Evolutionary conservation across 148 eudicot species (phyloP).

Genomic region (Vaccinium macrocarpon): DNA sequence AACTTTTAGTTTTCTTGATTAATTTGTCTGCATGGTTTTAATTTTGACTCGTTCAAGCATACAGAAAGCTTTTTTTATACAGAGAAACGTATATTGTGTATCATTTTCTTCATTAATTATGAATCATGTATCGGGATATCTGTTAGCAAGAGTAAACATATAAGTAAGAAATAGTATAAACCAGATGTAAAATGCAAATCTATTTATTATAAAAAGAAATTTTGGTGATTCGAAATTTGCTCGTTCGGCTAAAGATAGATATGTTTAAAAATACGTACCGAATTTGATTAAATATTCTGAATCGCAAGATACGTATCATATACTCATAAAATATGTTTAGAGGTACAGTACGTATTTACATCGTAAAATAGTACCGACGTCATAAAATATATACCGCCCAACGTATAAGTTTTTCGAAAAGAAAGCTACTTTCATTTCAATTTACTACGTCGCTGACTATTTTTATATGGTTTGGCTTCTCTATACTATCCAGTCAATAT

Average conservation of each 20-base stretch:
- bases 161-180: background rate
- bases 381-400: background rate
- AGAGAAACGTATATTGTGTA: background rate
- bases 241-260: background rate
- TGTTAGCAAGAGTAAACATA: no score
- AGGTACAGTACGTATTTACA: background rate
- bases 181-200: background rate
- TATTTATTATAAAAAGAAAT: no score
- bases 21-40: no score
- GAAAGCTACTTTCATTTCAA: background rate
- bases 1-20: no score
- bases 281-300: background rate
- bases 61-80: background rate
- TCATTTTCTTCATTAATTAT: background rate
- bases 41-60: background rate
- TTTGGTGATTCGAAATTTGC: background rate
- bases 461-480: background rate
- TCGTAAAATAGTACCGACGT: no score
- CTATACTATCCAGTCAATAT: background rate
- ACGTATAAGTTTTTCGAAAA: background rate
- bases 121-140: background rate
- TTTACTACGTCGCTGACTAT: background rate
- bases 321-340: background rate
- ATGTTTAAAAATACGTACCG: no score
- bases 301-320: background rate